A percentile compares a stretch with the other conserved stretches of the same genome.
Evolutionary conservation across 768 basidiomycete genomes (phyloP).

Genomic region (Ramaria sp.): DNA sequence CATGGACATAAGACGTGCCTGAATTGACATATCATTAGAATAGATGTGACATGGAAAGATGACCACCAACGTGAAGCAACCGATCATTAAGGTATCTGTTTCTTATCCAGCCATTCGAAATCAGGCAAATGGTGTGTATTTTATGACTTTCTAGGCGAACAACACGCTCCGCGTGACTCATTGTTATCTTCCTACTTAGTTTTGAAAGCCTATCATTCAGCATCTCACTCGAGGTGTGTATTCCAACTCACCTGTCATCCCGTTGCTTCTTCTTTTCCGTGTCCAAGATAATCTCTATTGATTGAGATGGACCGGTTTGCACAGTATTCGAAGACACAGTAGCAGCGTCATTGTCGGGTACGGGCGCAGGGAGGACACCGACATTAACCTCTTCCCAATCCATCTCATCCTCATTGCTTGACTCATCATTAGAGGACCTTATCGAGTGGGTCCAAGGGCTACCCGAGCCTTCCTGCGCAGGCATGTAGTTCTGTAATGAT

Average conservation of each 20-base stretch:
- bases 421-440: not conserved
- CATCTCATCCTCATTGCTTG: slow-evolving; percentile 45
- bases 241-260: slow-evolving; percentile 8
- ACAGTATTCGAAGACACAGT: not conserved
- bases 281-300: slow-evolving; percentile 66
- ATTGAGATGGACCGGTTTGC: slow-evolving; percentile 24
- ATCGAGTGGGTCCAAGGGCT: not conserved
- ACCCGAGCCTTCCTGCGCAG: not conserved
- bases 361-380: slow-evolving; percentile 20
- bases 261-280: slow-evolving; percentile 24
- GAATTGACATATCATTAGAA: not conserved
- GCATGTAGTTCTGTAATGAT: not conserved
- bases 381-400: slow-evolving; percentile 78
- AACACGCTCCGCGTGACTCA: slow-evolving; percentile 52
- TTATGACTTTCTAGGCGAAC: slow-evolving; percentile 78
- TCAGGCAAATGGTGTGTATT: slow-evolving; percentile 73
- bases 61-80: slow-evolving; percentile 61
- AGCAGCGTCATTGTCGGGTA: not conserved
- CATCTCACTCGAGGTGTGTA: not conserved
- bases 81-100: slow-evolving; percentile 81
- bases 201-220: slow-evolving; percentile 8
- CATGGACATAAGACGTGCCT: slow-evolving; percentile 86
- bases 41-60: not conserved
- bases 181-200: slow-evolving; percentile 35
- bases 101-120: slow-evolving; percentile 62